A percentile compares a stretch with the other conserved stretches of the same genome.
phyloP scores from a whole-genome alignment of 345 rosid species.

The sweet orange (Citrus sinensis) region DNA sequence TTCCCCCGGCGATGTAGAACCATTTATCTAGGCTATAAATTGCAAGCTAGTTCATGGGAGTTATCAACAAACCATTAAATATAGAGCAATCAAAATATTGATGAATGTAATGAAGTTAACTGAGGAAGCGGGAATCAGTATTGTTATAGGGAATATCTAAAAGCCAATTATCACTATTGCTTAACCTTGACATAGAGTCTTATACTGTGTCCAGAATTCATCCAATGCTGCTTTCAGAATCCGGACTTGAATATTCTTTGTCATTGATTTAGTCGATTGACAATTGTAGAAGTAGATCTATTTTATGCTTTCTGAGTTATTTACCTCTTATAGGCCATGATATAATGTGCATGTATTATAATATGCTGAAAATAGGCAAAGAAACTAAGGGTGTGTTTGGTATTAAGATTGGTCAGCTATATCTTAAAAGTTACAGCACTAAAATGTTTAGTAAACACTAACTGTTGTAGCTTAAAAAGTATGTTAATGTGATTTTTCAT shows the following conservation, averaged over 20 bases:
- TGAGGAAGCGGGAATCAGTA: neutral
- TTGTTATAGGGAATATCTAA: neutral
- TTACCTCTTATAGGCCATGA: neutral
- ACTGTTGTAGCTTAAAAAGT: fast-evolving
- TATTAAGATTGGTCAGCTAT: too few species aligned
- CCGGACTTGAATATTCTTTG: too few species aligned
- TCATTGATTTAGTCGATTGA: neutral
- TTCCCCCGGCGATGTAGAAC: too few species aligned
- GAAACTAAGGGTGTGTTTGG: too few species aligned
- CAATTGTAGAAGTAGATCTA: neutral
- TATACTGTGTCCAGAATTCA: neutral
- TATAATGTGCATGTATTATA: too few species aligned
- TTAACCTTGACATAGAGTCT: neutral
- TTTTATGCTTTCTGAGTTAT: neutral
- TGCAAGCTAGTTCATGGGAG: neutral
- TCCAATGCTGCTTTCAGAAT: neutral
- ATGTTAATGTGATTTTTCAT: too few species aligned
- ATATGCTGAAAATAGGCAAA: neutral
- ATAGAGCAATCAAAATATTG: neutral
- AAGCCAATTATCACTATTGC: neutral
- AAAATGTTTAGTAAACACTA: too few species aligned
- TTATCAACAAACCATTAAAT: neutral
- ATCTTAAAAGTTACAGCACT: too few species aligned
- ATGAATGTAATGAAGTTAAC: neutral
- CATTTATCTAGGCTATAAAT: neutral